Conservation (phyloP, 306 rosid genomes). For the Clitoria ternatea region DNA sequence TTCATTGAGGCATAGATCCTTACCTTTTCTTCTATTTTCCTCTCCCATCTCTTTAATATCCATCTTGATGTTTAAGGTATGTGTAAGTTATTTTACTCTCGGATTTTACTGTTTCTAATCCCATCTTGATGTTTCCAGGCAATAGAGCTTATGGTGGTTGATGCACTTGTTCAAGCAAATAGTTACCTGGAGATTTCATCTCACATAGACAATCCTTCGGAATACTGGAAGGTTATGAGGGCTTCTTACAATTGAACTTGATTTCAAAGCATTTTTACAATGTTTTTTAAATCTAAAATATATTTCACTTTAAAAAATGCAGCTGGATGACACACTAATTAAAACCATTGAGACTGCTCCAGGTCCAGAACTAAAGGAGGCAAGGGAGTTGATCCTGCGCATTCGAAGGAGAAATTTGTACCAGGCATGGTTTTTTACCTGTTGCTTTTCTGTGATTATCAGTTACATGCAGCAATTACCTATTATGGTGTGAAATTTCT, state of each 20-base stretch:
- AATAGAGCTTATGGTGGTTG: conserved; percentile 87
- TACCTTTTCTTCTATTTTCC: neutral
- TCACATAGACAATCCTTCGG: conserved; percentile 58
- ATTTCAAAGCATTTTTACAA: neutral
- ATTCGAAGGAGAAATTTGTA: conserved; percentile 86
- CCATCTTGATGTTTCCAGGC: conserved; percentile 52
- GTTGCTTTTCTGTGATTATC: conserved; percentile 10
- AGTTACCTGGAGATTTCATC: conserved; percentile 63
- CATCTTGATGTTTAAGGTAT: no score
- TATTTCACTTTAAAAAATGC: conserved; percentile 37
- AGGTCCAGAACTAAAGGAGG: conserved; percentile 58
- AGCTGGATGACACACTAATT: conserved; percentile 84
- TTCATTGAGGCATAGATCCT: conserved; percentile 7
- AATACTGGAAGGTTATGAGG: conserved; percentile 84
- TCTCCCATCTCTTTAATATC: neutral
- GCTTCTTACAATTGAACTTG: conserved; percentile 15
- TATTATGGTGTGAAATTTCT: neutral
- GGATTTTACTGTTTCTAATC: conserved; percentile 21
- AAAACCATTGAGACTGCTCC: conserved; percentile 84
- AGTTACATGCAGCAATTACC: neutral
- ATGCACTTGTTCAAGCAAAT: conserved; percentile 76
- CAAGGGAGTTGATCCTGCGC: conserved; percentile 77
- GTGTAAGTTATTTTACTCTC: no score
- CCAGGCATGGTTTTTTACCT: conserved; percentile 50
- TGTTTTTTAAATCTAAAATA: neutral